Evolutionary conservation across 2,329 filamentous ascomycete species (phyloP), one percentile per base, ranked within the genome.

Genomic region (Didymella arachidicola): DNA sequence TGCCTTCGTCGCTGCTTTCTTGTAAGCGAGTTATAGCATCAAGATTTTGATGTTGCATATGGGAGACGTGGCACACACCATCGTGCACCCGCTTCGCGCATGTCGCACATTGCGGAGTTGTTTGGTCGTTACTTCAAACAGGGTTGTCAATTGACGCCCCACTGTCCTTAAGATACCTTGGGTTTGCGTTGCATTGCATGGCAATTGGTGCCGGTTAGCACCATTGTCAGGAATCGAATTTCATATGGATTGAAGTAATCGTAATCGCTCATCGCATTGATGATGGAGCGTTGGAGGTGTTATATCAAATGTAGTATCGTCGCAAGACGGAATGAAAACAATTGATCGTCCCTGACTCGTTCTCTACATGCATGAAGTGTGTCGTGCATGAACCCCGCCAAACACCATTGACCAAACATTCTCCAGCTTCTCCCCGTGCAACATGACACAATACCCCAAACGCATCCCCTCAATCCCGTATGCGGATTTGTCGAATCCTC

Each of bases 1-100:
- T 70, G 73, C 73, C 18, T 66, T 77, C 62, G 59, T 76, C 32
- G 74, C 73, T 58, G 72, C 70, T 39, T 74, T 77, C 69, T 72
- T 77, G 70, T 77, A 75, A 70, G 61, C 68, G 60, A 41, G 34
- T 36, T 22, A 26, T 44, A 41, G 41, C 45, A 30, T 52, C 57
- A 62, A 51, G 52, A 45, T 25, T 54, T 55, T 58, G 50, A 38
- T 53, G 47, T 62, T 38, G 59, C 53, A 54, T 39, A 32, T 49
- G 29, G 19, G 30, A 32, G 57, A 57, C 58, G 63, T 47, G 60
- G 59, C 54, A 61, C 61, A 53, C 42, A 46, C 53, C 53, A 60
- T 57, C 55, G 60, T 68, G 59, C 62, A 62, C 57, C 63, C 66
- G 60, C 47, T 59, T 50, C 60, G 59, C 59, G 41, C 44, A 22